Percentiles rank a stretch among this genome's conserved stretches.
These are phyloP conservation scores for Lablab purpureus DNA, from an alignment of 306 rosid species.

Conservation along the genomic window DNA sequence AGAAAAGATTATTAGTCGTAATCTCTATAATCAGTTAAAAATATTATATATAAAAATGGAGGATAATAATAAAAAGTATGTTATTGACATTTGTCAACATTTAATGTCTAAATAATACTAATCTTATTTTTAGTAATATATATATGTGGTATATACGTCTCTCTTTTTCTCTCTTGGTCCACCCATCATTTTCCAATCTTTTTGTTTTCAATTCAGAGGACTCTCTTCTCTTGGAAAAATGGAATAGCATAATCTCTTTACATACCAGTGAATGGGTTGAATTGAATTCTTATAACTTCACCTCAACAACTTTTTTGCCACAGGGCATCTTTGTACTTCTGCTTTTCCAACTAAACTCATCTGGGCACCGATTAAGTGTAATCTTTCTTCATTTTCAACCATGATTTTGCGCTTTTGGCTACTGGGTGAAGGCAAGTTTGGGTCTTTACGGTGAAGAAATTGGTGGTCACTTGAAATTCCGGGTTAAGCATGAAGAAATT, in stretches of 20 bases:
- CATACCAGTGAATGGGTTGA: background rate
- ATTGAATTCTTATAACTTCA: background rate
- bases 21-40: background rate
- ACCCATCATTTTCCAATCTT: background rate
- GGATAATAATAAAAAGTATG: background rate
- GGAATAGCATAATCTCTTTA: background rate
- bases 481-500: constrained; percentile 53
- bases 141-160: background rate
- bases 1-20: background rate
- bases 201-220: background rate
- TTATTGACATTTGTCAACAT: background rate
- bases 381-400: constrained; percentile 29
- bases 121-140: background rate
- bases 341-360: constrained; percentile 18
- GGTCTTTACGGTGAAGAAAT: constrained; percentile 37
- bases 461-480: constrained; percentile 38
- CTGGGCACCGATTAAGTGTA: constrained; percentile 34
- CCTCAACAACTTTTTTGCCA: background rate
- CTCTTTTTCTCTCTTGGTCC: background rate
- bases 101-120: background rate
- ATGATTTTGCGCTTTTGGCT: constrained; percentile 23
- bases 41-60: background rate
- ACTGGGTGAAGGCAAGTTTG: constrained; percentile 41
- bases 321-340: background rate
- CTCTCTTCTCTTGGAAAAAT: background rate